Evolutionary conservation across 2,329 filamentous ascomycete genomes (phyloP).

Genomic region (Neofusicoccum ribis): DNA sequence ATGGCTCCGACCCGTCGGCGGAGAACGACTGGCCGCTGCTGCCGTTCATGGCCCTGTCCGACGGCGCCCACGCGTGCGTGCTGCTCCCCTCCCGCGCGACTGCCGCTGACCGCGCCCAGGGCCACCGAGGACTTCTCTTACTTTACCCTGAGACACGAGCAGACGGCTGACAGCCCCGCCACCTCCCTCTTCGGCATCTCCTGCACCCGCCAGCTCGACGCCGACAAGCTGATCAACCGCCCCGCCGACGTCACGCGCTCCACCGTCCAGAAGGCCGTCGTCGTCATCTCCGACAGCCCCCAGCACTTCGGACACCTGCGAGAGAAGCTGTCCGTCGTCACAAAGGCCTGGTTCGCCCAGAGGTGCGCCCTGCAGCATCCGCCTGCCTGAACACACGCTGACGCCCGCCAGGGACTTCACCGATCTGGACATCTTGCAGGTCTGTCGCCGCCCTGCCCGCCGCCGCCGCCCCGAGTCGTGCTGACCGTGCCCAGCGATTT

Average conservation of each 20-base stretch:
- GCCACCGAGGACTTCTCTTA: conserved; percentile 97
- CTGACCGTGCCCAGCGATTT: conserved; percentile 62
- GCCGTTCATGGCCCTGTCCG: conserved; percentile 94
- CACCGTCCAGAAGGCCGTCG: conserved; percentile 96
- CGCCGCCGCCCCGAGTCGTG: background rate
- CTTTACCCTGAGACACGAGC: conserved; percentile 76
- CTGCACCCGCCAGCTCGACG: conserved; percentile 88
- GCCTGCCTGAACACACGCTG: conserved; percentile 21
- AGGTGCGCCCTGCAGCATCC: conserved; percentile 45
- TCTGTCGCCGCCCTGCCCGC: background rate
- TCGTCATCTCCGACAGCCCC: conserved; percentile 89
- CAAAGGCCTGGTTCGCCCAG: conserved; percentile 94
- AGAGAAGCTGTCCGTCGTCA: conserved; percentile 86
- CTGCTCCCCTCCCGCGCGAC: background rate
- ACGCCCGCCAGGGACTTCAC: conserved; percentile 67
- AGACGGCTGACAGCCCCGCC: conserved; percentile 51
- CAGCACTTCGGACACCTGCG: conserved; percentile 88
- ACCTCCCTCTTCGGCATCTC: conserved; percentile 94
- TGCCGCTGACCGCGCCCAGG: conserved; percentile 45
- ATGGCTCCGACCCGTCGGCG: conserved; percentile 73
- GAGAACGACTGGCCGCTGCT: conserved; percentile 90
- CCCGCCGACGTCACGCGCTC: conserved; percentile 92
- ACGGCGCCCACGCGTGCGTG: conserved; percentile 88
- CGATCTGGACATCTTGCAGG: conserved; percentile 83
- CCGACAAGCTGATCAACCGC: conserved; percentile 72